Base-by-base conservation (phyloP, 768 basidiomycete species). In the Phaffia tasmanica region DNA sequence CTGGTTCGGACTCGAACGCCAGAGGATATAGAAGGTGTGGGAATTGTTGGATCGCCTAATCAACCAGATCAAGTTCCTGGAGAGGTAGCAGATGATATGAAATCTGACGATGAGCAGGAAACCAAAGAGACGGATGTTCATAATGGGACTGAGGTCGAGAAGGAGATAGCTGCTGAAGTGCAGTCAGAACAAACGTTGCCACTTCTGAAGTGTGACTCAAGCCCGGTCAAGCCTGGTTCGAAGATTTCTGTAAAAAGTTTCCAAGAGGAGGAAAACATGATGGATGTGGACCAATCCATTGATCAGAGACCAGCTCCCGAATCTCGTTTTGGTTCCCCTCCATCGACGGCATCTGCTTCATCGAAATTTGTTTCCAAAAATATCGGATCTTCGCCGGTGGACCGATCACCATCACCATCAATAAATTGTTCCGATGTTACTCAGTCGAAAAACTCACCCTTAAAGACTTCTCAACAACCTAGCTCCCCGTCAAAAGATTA, bases 51-150 rank as follows among this genome's bases (percentile, higher is more conserved):
- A 53, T 30, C 29, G n/a, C 30, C n/a, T 21, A 21, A 49, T 48
- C 8, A 25, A 46, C 48, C 63, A 54, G 72, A 73, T 23, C 61
- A 69, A 68, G 62, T 64, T 62, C 63, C 32, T 57, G 27, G 63
- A 46, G 51, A 58, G 62, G 62, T 53, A 51, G 50, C 62, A 55
- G 48, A 19, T 19, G 55, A 61, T 47, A 50, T 65, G n/a, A 65
- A 47, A 42, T 49, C 64, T 19, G 59, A 61, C 25, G 59, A 62
- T 18, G 61, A 57, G 50, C 32, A 70, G 59, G 69, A 72, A 14
- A 60, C 23, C 46, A 62, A 66, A 29, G 68, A 63, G 49, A 46
- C 19, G 19, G 27, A 29, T 42, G 23, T 51, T 53, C 19, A 35
- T 23, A 50, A 32, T 25, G 15, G 30, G 59, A 35, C 42, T 29